Conservation (phyloP, 2,329 filamentous ascomycete genomes). For the Xylaria sp. region DNA sequence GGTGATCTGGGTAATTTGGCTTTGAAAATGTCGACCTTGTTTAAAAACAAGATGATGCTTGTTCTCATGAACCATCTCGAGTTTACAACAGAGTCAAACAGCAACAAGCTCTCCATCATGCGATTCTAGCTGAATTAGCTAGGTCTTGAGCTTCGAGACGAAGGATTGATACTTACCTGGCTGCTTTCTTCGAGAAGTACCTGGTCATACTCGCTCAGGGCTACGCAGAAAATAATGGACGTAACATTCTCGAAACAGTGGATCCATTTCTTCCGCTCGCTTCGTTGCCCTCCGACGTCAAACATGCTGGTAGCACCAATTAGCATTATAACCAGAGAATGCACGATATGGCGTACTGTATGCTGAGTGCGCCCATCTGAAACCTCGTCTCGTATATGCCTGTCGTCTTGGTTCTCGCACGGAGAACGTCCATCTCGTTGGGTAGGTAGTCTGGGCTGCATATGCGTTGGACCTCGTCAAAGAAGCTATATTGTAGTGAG, state of each 20-base stretch:
- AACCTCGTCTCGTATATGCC: slow-evolving; percentile 99
- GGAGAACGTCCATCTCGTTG: slow-evolving; percentile 92
- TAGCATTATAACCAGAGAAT: slow-evolving; percentile 12
- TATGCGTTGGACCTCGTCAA: slow-evolving; percentile 91
- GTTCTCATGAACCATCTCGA: slow-evolving; percentile 99
- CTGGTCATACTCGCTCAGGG: slow-evolving; percentile 97
- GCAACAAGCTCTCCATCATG: slow-evolving; percentile 97
- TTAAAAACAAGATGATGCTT: slow-evolving; percentile 97
- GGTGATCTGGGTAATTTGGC: slow-evolving; percentile 91
- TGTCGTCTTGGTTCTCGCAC: slow-evolving; percentile 96
- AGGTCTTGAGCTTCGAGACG: not conserved
- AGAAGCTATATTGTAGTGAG: slow-evolving; percentile 75
- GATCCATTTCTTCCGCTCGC: slow-evolving; percentile 99
- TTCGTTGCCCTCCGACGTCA: slow-evolving; percentile 95
- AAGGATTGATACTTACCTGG: slow-evolving; percentile 70
- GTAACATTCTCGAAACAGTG: slow-evolving; percentile 99
- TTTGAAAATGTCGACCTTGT: slow-evolving; percentile 99
- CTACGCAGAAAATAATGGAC: slow-evolving; percentile 99
- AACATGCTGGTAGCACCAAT: slow-evolving; percentile 81
- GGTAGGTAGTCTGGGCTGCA: slow-evolving; percentile 86
- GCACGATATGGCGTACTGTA: slow-evolving; percentile 76
- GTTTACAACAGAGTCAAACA: slow-evolving; percentile 99
- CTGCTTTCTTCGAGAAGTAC: slow-evolving; percentile 96
- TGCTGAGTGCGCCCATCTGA: slow-evolving; percentile 97
- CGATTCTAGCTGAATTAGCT: slow-evolving; percentile 75